Base-by-base conservation (phyloP, 2,329 filamentous ascomycete species). In the Cercospora berteroae region DNA sequence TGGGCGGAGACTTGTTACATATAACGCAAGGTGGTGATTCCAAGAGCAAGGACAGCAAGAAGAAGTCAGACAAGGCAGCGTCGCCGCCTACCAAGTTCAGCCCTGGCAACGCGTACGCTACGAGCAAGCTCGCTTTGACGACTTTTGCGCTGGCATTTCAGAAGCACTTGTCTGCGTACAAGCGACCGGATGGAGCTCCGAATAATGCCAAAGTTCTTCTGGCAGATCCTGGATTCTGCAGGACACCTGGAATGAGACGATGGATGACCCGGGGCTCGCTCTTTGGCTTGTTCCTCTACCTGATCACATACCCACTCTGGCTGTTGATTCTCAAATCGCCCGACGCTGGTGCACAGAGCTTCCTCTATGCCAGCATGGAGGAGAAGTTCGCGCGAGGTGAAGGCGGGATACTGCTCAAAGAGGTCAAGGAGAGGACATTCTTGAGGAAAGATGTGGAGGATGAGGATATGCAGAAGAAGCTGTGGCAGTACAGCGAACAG, bases 251-350 rank as follows among this genome's bases (percentile, higher is more conserved):
- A 1, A 96, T 90, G 80, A 87, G 92, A 55, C 86, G 93, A 66
- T 98, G 93, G 90, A 82, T 99, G 29, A 93, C 92, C 0, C 86
- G 92, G 33, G 95, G 95, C 6, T 92, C 91, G 3, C 83, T 99
- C 0, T 89, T 88, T 85, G 94, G 94, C 0, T 82, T 99, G 20
- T 78, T 89, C 0, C 59, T 92, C 18, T 99, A 99, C 79, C 78
- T 97, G 7, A 55, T 90, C 10, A 87, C 88, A 36, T 99, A 94
- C 84, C 85, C 90, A 1, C 72, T 96, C 0, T 92, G 91, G 78
- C 98, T 94, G 92, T 79, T 99, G 23, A 79, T 97, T 1, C 83
- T 99, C 63, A 98, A 99, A 80, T 94, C 91, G 36, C 87, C 93
- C 0, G 81, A 89, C 62, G 89, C 91, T 80, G 95, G 92, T 2